These are phyloP conservation scores for Spatholobus suberectus DNA, from an alignment of 306 rosid species.

Conservation along the genomic window DNA sequence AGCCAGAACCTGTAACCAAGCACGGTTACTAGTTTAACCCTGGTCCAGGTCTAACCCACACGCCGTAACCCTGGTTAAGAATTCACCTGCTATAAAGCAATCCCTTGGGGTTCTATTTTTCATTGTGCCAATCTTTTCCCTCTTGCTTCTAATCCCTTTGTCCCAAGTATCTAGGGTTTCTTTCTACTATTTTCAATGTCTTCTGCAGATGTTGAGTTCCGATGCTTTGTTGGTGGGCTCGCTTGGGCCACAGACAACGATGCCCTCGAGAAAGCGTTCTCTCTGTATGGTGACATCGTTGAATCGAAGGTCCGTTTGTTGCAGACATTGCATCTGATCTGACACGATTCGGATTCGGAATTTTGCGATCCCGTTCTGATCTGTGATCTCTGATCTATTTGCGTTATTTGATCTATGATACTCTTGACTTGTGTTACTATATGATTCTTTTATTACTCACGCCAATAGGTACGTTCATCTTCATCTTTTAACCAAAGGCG, in stretches of 20 bases:
- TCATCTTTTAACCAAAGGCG: not conserved
- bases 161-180: not conserved
- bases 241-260: not conserved
- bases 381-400: constrained; percentile 6
- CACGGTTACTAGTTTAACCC: no score
- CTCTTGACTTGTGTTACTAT: not conserved
- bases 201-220: not conserved
- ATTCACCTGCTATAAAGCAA: not conserved
- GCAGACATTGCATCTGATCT: constrained; percentile 9
- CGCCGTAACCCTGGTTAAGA: not conserved
- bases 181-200: not conserved
- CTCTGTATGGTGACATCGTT: not conserved
- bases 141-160: not conserved
- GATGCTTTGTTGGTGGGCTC: not conserved
- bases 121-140: not conserved
- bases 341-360: constrained; percentile 20
- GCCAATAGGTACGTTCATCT: constrained; percentile 25
- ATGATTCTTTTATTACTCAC: not conserved
- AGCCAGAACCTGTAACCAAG: no score
- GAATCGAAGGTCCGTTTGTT: constrained; percentile 14
- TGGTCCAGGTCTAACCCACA: not conserved
- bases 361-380: constrained; percentile 6
- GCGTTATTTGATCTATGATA: constrained; percentile 16
- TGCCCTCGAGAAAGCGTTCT: not conserved
- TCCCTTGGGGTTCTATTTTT: not conserved